phyloP scores from a whole-genome alignment of 2,329 filamentous ascomycete species.

The Fusarium oxysporum region DNA sequence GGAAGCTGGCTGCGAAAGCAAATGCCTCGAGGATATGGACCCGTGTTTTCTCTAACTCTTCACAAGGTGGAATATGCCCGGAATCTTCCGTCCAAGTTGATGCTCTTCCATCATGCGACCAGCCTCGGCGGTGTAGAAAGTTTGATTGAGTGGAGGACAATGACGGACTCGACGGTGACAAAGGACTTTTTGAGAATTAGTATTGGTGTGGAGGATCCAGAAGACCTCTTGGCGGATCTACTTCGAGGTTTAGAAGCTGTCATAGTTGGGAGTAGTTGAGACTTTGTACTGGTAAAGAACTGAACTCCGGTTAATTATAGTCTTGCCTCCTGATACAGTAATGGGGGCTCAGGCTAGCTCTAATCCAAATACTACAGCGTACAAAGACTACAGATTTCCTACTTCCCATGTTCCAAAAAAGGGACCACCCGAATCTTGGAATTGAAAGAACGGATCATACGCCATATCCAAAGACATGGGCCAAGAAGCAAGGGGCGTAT shows the following conservation, averaged over 20 bases:
- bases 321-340: background rate
- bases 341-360: too few species aligned
- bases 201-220: slow-evolving; percentile 85
- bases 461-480: slow-evolving; percentile 6
- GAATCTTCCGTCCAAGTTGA: slow-evolving; percentile 79
- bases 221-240: slow-evolving; percentile 84
- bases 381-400: background rate
- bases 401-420: background rate
- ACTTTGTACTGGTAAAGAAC: background rate
- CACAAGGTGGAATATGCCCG: slow-evolving; percentile 70
- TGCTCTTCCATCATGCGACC: slow-evolving; percentile 92
- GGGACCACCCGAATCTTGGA: background rate
- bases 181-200: slow-evolving; percentile 81
- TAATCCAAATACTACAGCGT: background rate
- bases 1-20: slow-evolving; percentile 81
- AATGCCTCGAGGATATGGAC: slow-evolving; percentile 91
- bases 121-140: slow-evolving; percentile 94
- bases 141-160: slow-evolving; percentile 93
- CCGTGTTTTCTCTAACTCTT: slow-evolving; percentile 83
- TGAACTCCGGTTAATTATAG: accelerated
- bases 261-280: background rate
- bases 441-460: slow-evolving; percentile 1
- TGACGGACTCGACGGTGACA: slow-evolving; percentile 83
- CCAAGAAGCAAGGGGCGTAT: background rate
- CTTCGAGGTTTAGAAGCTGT: slow-evolving; percentile 67